A percentile compares a stretch with the other conserved stretches of the same genome.
These are phyloP conservation scores for Suillus subluteus DNA, from an alignment of 768 basidiomycete species.

Conservation along the genomic window DNA sequence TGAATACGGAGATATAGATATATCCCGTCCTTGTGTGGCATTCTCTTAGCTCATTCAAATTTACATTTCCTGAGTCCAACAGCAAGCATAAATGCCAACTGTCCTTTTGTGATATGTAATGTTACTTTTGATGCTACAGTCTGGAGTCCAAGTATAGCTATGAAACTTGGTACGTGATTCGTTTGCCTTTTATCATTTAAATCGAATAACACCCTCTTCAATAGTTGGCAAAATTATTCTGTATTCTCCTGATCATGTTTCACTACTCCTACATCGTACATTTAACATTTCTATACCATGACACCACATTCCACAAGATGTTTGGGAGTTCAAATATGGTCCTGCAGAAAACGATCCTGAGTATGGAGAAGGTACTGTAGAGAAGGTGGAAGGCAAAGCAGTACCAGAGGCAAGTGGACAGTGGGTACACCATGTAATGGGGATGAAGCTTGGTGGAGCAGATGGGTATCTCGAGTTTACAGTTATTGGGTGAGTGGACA, in stretches of 20 bases:
- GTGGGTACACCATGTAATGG: constrained; percentile 80
- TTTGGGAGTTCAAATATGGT: constrained; percentile 88
- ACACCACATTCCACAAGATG: constrained; percentile 80
- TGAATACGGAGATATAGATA: constrained; percentile 55
- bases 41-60: constrained; percentile 86
- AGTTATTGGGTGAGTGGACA: constrained; percentile 77
- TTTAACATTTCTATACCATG: constrained; percentile 98
- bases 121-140: constrained; percentile 83
- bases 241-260: constrained; percentile 90
- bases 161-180: constrained; percentile 62
- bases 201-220: constrained; percentile 6
- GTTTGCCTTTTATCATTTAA: background rate
- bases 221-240: constrained; percentile 84
- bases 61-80: constrained; percentile 64
- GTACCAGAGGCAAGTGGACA: constrained; percentile 58
- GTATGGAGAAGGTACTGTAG: constrained; percentile 44
- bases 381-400: constrained; percentile 24
- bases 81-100: constrained; percentile 76
- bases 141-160: constrained; percentile 86
- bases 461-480: constrained; percentile 79
- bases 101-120: constrained; percentile 79
- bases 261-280: constrained; percentile 85
- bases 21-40: constrained; percentile 83
- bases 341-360: constrained; percentile 82
- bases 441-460: constrained; percentile 66